Conservation (phyloP, 2,329 filamentous ascomycete genomes). For the Neofusicoccum sp. region DNA sequence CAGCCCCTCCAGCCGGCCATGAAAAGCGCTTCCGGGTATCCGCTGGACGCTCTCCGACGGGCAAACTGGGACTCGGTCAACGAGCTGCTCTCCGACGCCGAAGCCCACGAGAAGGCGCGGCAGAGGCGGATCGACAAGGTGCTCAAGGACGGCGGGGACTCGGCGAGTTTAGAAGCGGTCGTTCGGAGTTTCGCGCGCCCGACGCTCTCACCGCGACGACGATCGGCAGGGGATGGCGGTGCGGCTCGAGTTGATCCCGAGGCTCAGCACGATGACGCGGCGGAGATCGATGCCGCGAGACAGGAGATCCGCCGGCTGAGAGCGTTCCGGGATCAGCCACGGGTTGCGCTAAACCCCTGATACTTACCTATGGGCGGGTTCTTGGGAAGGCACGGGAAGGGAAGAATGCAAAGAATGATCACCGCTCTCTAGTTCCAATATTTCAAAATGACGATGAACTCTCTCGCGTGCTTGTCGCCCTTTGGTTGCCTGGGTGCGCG, state of each 20-base stretch:
- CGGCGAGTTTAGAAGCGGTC: not conserved
- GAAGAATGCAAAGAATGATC: not conserved
- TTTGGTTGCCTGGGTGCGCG: not conserved
- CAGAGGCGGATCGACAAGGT: not conserved
- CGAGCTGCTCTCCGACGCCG: constrained; percentile 46
- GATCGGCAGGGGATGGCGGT: not conserved
- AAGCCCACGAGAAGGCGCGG: constrained; percentile 21
- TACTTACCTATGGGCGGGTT: not conserved
- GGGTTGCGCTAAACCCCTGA: constrained; percentile 4
- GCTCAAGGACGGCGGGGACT: not conserved
- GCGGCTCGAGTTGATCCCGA: not conserved
- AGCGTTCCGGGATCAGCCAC: constrained; percentile 14
- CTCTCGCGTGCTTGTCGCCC: not conserved
- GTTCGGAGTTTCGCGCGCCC: not conserved
- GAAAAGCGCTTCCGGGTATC: constrained; percentile 42
- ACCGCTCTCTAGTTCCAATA: not conserved
- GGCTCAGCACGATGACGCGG: not conserved
- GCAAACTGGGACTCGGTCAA: constrained; percentile 54
- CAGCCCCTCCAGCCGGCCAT: constrained; percentile 21
- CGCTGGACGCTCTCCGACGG: constrained; percentile 50
- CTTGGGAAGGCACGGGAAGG: not conserved
- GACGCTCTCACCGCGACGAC: not conserved
- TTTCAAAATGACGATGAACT: constrained; percentile 7
- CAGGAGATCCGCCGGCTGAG: constrained; percentile 7
- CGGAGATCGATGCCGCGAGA: constrained; percentile 1